A percentile compares a stretch with the other conserved stretches of the same genome.
Evolutionary conservation across 2,329 filamentous ascomycete genomes (phyloP).

Genomic region (Penicillium hordei): DNA sequence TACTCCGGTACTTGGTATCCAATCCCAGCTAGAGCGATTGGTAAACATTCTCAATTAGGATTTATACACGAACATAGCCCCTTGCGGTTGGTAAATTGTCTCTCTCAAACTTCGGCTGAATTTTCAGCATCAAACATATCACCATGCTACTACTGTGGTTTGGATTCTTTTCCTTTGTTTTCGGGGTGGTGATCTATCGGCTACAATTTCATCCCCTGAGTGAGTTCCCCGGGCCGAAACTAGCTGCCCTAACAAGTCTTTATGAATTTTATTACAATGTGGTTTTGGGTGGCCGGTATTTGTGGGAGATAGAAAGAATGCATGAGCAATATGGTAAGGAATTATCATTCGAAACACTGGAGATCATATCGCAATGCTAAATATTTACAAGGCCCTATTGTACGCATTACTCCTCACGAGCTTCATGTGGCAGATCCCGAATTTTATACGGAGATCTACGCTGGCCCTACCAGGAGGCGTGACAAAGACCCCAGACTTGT

Average conservation of each 20-base stretch:
- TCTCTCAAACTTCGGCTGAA: background rate
- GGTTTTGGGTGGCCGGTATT: background rate
- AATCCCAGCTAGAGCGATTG: background rate
- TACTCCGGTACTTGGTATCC: background rate
- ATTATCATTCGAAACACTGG: background rate
- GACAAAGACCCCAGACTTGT: background rate
- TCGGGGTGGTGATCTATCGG: background rate
- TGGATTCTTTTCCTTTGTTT: background rate
- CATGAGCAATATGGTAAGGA: background rate
- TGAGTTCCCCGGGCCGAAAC: background rate
- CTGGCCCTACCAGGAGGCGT: background rate
- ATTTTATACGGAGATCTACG: background rate
- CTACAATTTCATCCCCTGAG: background rate
- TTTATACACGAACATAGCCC: background rate
- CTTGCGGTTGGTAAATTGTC: background rate
- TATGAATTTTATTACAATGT: background rate
- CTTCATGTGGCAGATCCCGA: background rate
- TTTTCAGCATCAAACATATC: background rate
- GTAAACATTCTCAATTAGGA: background rate
- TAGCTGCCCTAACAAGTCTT: background rate
- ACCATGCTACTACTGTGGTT: background rate
- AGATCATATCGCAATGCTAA: background rate
- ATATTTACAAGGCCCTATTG: background rate
- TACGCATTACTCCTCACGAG: background rate
- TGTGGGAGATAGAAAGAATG: background rate